Evolutionary conservation across 2,329 filamentous ascomycete genomes (phyloP), one percentile per base, ranked within the genome.

Genomic region (Septoria petroselini): DNA sequence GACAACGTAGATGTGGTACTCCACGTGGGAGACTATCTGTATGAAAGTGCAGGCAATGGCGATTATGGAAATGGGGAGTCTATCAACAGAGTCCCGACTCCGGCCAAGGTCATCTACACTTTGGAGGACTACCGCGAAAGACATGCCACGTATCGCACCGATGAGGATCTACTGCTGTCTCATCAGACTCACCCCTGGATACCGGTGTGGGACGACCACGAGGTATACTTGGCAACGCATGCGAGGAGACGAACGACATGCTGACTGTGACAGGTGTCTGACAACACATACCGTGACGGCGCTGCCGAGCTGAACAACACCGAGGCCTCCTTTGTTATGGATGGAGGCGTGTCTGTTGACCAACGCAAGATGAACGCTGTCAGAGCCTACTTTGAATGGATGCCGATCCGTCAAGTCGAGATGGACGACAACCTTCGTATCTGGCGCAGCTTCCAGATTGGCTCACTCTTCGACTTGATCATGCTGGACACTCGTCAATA

Each of bases 361-460:
- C 80, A 85, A 63, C 77, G 84, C 55, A 88, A 87, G 71, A 82
- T 85, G 74, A 85, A 87, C 45, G 84, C 83, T 1, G 83, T 88
- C 2, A 74, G 84, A 30, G 83, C 84, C 2, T 85, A 85, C 61
- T 85, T 85, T 52, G 82, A 85, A 62, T 66, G 63, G 66, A 62
- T 59, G 75, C 78, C 78, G 1, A 77, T 81, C 53, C 72, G 78
- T 56, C 82, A 85, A 64, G 76, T 83, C 2, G 81, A 84, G 45
- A 79, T 86, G 71, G 83, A 86, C 55, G 83, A 86, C 65, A 83
- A 82, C 48, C 73, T 87, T 12, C 78, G 83, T 9, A 79, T 87
- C 61, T 86, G 83, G 84, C 73, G 84, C 45, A 75, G 71, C 42
- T 87, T 86, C 69, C 73, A 78, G 48, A 77, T 87, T 58, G 84